phyloP scores from a whole-genome alignment of 2,329 filamentous ascomycete species.

The Remersonia thermophila region DNA sequence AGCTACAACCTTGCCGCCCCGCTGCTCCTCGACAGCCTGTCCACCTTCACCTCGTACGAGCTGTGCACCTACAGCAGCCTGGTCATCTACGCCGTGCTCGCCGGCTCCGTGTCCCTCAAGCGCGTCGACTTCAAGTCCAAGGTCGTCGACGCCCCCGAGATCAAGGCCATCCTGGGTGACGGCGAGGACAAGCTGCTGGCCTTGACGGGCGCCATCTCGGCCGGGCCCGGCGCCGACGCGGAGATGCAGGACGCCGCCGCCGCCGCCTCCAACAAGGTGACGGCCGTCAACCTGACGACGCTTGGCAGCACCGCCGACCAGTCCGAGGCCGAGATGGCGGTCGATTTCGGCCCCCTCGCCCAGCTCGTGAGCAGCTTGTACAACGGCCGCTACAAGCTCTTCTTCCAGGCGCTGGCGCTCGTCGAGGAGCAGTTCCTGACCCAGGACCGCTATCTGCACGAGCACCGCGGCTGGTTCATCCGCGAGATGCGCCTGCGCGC shows the following conservation, averaged over 20 bases:
- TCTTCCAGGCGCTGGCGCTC: conserved; percentile 78
- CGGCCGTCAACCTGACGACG: conserved; percentile 78
- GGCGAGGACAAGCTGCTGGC: conserved; percentile 79
- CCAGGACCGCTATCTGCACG: conserved; percentile 86
- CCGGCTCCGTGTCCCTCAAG: conserved; percentile 87
- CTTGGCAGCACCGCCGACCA: conserved; percentile 58
- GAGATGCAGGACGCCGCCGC: conserved; percentile 52
- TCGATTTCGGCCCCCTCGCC: conserved; percentile 82
- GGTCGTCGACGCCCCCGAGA: conserved; percentile 95
- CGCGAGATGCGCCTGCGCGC: conserved; percentile 94
- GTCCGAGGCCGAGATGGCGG: conserved; percentile 64
- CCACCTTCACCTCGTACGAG: conserved; percentile 97
- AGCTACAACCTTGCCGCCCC: conserved; percentile 84
- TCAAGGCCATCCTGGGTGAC: conserved; percentile 89
- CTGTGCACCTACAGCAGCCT: conserved; percentile 92
- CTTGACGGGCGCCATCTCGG: conserved; percentile 65
- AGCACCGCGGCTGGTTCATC: conserved; percentile 95
- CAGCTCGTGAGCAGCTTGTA: conserved; percentile 86
- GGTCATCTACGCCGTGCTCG: conserved; percentile 90
- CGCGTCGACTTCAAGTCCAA: conserved; percentile 98
- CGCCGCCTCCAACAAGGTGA: conserved; percentile 38
- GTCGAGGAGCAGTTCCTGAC: conserved; percentile 92
- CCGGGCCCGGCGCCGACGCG: conserved; percentile 70
- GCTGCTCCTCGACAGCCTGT: conserved; percentile 88
- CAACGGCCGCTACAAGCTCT: conserved; percentile 83